Base-by-base conservation (phyloP, 2,329 filamentous ascomycete species). In the Byssochlamys sp. region DNA sequence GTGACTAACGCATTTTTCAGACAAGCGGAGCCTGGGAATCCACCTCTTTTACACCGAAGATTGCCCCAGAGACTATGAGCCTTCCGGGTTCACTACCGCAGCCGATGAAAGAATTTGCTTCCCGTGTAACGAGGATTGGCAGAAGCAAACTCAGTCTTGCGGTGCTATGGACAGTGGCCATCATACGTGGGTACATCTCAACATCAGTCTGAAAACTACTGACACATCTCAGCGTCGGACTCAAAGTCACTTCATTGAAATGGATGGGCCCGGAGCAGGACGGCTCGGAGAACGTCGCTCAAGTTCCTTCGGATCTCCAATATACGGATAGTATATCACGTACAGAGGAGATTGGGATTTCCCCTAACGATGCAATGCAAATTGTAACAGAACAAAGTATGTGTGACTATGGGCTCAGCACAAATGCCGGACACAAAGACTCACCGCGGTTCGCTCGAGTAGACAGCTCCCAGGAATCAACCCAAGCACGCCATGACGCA, bases 21-120 rank as follows among this genome's bases (percentile, higher is more conserved):
- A 65, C 45, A 69, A 70, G 53, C 69, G 77, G 33, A 74, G 68
- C 54, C 60, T 81, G 10, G 74, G 71, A 9, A 71, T 80, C 61
- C 71, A 75, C 54, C 66, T 81, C 2, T 72, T 75, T 56, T 79
- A 78, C 61, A 74, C 69, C 2, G 67, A 76, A n/a, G 65, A 73
- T 14, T 73, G 71, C 54, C 69, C 73, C 7, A 54, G 61, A 28
- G 65, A 69, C 2, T 77, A 78, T 60, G 68, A 75, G 52, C 73
- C 77, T 19, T 65, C 65, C n/a, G 76, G 75, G 2, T 79, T 78
- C 53, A 63, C 65, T 9, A 60, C 62, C 9, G 63, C 63, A 19
- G 63, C 60, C 4, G 63, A 69, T 29, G 62, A 66, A 29, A 64
- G 60, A 0, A 62, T 78, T 7, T 62, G 63, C 29, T 78, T 75